Evolutionary conservation across 805 yeast species (phyloP).

Genomic region (Lachancea lanzarotensis): DNA sequence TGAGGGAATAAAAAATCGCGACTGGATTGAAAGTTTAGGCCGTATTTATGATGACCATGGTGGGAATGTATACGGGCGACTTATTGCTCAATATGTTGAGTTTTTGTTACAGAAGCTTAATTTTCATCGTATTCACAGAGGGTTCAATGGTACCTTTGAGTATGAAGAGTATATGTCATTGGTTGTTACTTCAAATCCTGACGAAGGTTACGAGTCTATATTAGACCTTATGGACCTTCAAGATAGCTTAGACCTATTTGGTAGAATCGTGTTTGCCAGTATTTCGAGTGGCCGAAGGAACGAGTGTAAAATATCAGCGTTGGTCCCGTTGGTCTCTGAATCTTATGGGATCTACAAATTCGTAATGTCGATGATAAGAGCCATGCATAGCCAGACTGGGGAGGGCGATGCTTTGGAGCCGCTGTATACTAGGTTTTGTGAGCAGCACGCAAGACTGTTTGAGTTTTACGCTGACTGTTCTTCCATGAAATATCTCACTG

Average conservation of each 20-base stretch:
- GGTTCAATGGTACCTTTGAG: slow-evolving; percentile 92
- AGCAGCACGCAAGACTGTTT: slow-evolving; percentile 59
- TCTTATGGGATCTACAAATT: slow-evolving; percentile 90
- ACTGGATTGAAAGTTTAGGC: slow-evolving; percentile 70
- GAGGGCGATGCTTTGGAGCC: slow-evolving; percentile 69
- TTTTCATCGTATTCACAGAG: slow-evolving; percentile 79
- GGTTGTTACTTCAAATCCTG: slow-evolving; percentile 83
- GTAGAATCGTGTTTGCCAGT: slow-evolving; percentile 66
- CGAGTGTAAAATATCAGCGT: slow-evolving; percentile 78
- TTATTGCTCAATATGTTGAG: slow-evolving; percentile 70
- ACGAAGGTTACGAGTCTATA: slow-evolving; percentile 89
- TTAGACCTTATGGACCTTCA: slow-evolving; percentile 80
- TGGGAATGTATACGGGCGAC: slow-evolving; percentile 51
- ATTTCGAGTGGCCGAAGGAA: slow-evolving; percentile 37
- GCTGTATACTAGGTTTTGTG: slow-evolving; percentile 59
- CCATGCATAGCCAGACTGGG: slow-evolving; percentile 64
- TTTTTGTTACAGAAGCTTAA: slow-evolving; percentile 66
- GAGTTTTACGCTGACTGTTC: slow-evolving; percentile 90
- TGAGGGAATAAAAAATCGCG: slow-evolving; percentile 73
- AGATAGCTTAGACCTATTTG: slow-evolving; percentile 74
- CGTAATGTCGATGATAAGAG: slow-evolving; percentile 83
- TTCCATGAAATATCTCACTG: slow-evolving; percentile 70
- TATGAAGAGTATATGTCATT: slow-evolving; percentile 91
- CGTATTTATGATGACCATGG: slow-evolving; percentile 43
- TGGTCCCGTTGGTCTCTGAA: slow-evolving; percentile 87